Evolutionary conservation across 129 eudicot species (phyloP), one percentile per base, ranked within the genome.

Genomic region (Centaurea solstitialis): DNA sequence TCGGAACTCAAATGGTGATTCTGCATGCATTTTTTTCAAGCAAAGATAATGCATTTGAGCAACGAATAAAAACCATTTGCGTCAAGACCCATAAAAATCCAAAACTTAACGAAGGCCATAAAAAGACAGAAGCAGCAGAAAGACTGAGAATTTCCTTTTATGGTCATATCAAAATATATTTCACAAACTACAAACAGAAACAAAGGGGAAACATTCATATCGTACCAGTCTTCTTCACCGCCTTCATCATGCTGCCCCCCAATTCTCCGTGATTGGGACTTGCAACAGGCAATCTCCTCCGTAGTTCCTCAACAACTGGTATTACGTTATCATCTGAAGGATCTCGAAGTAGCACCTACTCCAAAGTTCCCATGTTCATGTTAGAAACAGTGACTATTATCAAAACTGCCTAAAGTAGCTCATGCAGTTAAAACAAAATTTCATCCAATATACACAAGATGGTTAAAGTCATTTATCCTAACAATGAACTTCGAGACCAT

Each of bases 1-100:
- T 47, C 89, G 88, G 41, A 94, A 94, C 79, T 94, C 98, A 90
- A 94, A 94, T 15, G 98, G 97, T 72, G 93, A 94, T 61, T 92
- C 98, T 94, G 88, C 83, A 76, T 28, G 12, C 24, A 61, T 68
- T 65, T 22, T 65, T 22, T 69, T 69, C 24, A 39, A 73, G 57
- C 40, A 41, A 74, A 15, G 11, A 33, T 38, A 8, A 57, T n/a
- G 23, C 1, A 35, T 21, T 41, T 20, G 33, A 53, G 28, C 20
- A 80, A 69, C 4, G 68, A 22, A 77, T 12, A 28, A 9, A 40
- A 59, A 41, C 20, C 70, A 57, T 40, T 67, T 39, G 35, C 39
- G 30, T 12, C 9, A 39, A 65, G 67, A 68, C 21, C 38, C 12
- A 37, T 41, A 10, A 72, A 23, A 35, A 47, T 21, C 8, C 12